A percentile compares a stretch with the other conserved stretches of the same genome.
These are phyloP conservation scores for Stenogyne calaminthoides DNA, from an alignment of 305 asterid species.

Conservation along the genomic window DNA sequence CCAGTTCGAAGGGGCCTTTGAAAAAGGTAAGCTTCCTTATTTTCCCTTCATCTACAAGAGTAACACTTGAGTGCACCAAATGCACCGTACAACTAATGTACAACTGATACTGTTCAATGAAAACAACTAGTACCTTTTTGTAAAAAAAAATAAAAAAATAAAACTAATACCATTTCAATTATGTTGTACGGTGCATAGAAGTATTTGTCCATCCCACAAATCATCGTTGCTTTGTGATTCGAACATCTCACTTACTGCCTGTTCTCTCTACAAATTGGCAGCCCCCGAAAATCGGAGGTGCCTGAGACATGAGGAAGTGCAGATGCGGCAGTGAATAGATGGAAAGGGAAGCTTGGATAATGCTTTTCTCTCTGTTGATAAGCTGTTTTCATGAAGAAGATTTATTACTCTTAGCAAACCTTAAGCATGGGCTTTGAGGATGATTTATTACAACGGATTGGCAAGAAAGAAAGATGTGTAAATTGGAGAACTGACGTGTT, in stretches of 20 bases:
- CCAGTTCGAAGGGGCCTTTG: slow-evolving; percentile 53
- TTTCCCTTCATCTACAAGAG: neutral
- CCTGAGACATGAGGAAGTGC: slow-evolving; percentile 30
- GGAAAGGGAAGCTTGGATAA: slow-evolving; percentile 22
- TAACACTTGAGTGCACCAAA: too few species aligned
- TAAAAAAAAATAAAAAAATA: too few species aligned
- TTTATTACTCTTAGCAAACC: slow-evolving; percentile 7
- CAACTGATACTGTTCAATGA: too few species aligned
- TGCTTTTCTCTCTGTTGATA: slow-evolving; percentile 8
- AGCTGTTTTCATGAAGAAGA: slow-evolving; percentile 14
- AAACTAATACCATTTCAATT: too few species aligned
- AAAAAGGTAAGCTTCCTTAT: slow-evolving; percentile 57
- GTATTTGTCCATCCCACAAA: neutral
- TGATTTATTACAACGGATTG: slow-evolving; percentile 22
- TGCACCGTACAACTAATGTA: too few species aligned
- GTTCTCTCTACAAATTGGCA: slow-evolving; percentile 23
- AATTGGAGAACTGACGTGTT: slow-evolving; percentile 35
- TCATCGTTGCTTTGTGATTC: neutral
- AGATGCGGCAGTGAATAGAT: slow-evolving; percentile 23
- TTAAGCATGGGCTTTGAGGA: neutral
- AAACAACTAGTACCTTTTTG: too few species aligned
- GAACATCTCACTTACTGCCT: neutral
- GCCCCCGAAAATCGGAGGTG: slow-evolving; percentile 69
- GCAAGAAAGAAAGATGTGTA: slow-evolving; percentile 37
- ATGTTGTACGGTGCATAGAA: too few species aligned